Evolutionary conservation across 352 stramenopile species (phyloP), one percentile per base, ranked within the genome.

Genomic region (Phytophthora ohioensis): DNA sequence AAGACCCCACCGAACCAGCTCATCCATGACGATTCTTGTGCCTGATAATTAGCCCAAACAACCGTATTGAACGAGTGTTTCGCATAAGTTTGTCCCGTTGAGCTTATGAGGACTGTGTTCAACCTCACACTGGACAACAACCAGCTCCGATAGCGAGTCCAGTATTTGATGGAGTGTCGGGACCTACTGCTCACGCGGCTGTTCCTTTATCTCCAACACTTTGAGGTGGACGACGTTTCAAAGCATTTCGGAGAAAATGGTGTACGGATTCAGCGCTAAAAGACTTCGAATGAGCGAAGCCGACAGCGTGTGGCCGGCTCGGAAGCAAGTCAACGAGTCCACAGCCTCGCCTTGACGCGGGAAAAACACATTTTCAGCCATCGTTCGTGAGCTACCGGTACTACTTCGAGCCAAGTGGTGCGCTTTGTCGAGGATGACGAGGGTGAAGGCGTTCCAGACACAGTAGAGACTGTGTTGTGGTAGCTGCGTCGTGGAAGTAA

Each of bases 81-180:
- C 71, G 55, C 8, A 49, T 72, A 43, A 72, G 69, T 43, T 57
- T 54, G 10, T 13, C 46, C 3, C 56, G 67, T 49, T 56, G 21
- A 49, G 17, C 21, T 51, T 46, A 53, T 13, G 12, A 54, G 13
- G 2, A 42, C 5, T 59, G 53, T 71, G 39, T 65, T 65, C 43
- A 75, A 74, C 13, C 34, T 78, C 11, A 72, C 65, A 15, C 60
- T 78, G 48, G 70, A 78, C 57, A 43, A 68, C 47, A 75, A 75
- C 60, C 21, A 65, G 7, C 45, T 71, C 6, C 56, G 57, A 2
- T 62, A 68, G 38, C 68, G 72, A 48, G 43, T 72, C 35, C 53
- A 52, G 55, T 34, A 61, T 30, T 38, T 76, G 31, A n/a, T 69
- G 57, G 64, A 66, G 45, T 60, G 41, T 15, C 63, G 57, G 4